Evolutionary conservation across 2,329 filamentous ascomycete species (phyloP).

Genomic region (Hypoxylon sp.): DNA sequence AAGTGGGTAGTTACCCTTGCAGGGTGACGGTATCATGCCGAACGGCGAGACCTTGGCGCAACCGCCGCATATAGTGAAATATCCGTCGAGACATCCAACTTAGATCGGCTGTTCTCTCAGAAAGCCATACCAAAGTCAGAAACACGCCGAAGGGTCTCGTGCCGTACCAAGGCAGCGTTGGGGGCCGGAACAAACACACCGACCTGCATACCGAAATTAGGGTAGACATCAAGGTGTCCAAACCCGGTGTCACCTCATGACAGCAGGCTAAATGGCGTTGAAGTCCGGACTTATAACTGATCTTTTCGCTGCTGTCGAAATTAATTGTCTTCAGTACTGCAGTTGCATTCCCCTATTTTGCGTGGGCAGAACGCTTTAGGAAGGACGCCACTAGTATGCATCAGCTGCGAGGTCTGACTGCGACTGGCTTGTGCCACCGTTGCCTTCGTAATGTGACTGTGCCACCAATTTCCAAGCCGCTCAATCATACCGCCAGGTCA

Average conservation of each 20-base stretch:
- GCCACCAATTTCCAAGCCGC: constrained; percentile 6
- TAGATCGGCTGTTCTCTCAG: constrained; percentile 9
- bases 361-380: constrained; percentile 1
- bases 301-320: constrained; percentile 5
- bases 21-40: background rate
- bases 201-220: constrained; percentile 13
- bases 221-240: constrained; percentile 28
- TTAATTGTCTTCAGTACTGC: background rate
- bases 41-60: constrained; percentile 10
- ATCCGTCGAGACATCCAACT: constrained; percentile 7
- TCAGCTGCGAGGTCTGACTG: background rate
- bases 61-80: constrained; percentile 1
- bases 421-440: background rate
- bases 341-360: background rate
- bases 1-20: constrained; percentile 12
- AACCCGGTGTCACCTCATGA: constrained; percentile 24
- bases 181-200: constrained; percentile 13
- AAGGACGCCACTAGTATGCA: constrained; percentile 1
- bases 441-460: constrained; percentile 3
- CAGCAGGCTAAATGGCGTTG: constrained; percentile 7
- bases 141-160: constrained; percentile 3
- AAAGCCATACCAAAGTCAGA: background rate
- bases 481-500: constrained; percentile 7
- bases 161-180: background rate
- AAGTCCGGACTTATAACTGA: constrained; percentile 16